Base-by-base conservation (phyloP, 163 green algal species). In the Picocystis sp. region DNA sequence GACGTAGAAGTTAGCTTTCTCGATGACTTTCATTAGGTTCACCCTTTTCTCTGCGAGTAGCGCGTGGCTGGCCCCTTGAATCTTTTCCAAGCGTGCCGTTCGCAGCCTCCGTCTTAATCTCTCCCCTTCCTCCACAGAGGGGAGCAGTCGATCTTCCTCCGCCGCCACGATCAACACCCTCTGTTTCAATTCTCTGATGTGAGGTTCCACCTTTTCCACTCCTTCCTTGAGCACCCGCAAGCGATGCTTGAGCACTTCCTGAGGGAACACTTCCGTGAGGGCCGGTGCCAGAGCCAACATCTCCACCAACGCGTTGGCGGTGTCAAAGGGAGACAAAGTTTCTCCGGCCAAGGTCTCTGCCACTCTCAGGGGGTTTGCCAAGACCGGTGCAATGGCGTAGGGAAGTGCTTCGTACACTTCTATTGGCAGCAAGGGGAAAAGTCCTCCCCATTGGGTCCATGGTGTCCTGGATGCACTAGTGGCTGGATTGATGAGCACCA, bases 401-500 rank as follows among this genome's bases (percentile, higher is more conserved):
- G 86, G 84, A 19, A 93, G 55, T 19, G 72, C 56, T n/a, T 60
- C 61, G 49, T 46, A 43, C 6, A 67, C 50, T 45, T 70, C 50
- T 10, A 35, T 6, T 11, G 71, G 71, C 13, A 75, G 49, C 24
- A 62, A 24, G 2, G 79, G 64, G 41, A 94, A 70, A 47, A 87
- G 52, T 2, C 79, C 78, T 3, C 78, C 81, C 9, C 84, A 22
- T 13, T 54, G 5, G 13, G 83, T 72, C 83, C 81, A 93, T 21
- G 70, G 52, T 15, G 65, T 78, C 43, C 60, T 46, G 23, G 56
- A 43, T 54, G 89, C 94, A 35, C 61, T 79, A 29, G 79, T 93
- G 35, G 87, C 87, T 2, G 85, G 87, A 75, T 94, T 96, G 49
- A 92, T 77, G 25, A 91, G 66, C 14, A 90, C 58, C 5, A 87